Base-by-base conservation (phyloP, 2,329 filamentous ascomycete genomes). In the Pseudocercospora fuligena region DNA sequence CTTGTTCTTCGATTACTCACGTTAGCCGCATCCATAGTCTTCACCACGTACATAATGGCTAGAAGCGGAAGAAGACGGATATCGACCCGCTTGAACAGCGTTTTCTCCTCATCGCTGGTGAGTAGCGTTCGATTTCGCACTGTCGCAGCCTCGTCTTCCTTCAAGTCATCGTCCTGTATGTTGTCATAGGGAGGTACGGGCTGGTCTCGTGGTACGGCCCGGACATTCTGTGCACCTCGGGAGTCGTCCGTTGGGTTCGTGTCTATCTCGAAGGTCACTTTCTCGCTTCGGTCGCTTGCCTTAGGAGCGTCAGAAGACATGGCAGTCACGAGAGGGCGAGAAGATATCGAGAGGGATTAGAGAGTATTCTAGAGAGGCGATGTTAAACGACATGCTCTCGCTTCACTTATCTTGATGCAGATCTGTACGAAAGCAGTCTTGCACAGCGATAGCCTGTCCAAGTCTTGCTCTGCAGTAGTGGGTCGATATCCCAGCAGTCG, bases 21-120 rank as follows among this genome's bases (percentile, higher is more conserved):
- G 68, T 78, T 77, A 31, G 71, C 70, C 8, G 72, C 73, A 64
- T 80, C 78, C 23, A 78, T 43, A 25, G 73, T 78, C 51, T 77
- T 76, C 19, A 75, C 65, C 51, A 76, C 66, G 46, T 73, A 78
- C 56, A 78, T 73, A 14, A 79, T 62, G 27, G 77, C 73, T 40
- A 78, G 80, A 29, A 82, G 68, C 0, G 79, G 77, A 78, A 83
- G 81, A 1, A 83, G 72, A 47, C 78, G 79, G 79, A 76, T 80
- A 67, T 83, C 81, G 23, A 83, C 78, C 11, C 78, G 76, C 14
- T 80, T 76, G 53, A 84, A 73, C 11, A 84, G 70, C 64, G 76
- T 82, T 68, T 79, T 83, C 66, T 84, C 82, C 65, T 84, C 82
- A 4, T 78, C 79, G 0, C 76, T 75, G n/a, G 47, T 60, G 16